Percentiles rank a stretch among this genome's conserved stretches.
Conservation (phyloP, 208 protist species). For the Herpetomonas samuelpessoai region DNA sequence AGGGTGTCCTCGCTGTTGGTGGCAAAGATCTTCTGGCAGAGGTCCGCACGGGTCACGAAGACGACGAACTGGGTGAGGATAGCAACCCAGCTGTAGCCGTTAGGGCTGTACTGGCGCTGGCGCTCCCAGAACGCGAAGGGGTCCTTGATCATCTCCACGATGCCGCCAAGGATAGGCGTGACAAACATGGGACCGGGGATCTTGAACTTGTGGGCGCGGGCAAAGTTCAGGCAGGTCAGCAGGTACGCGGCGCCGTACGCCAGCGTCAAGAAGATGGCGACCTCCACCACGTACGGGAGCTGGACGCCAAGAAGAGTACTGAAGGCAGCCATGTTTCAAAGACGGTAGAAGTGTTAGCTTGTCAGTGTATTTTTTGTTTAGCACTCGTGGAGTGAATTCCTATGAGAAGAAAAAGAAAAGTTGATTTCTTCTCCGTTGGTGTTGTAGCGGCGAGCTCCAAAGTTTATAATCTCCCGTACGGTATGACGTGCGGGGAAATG, state of each 20-base stretch:
- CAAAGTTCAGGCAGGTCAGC: conserved; percentile 65
- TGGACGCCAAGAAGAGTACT: conserved; percentile 64
- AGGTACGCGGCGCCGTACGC: conserved; percentile 53
- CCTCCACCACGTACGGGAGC: conserved; percentile 60
- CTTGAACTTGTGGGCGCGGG: conserved; percentile 68
- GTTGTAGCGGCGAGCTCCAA: neutral
- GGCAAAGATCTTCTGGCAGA: conserved; percentile 84
- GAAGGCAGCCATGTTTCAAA: conserved; percentile 56
- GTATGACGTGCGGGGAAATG: neutral
- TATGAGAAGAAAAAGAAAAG: conserved; percentile 2
- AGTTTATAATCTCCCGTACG: neutral
- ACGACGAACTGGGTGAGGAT: conserved; percentile 77
- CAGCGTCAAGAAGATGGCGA: conserved; percentile 45
- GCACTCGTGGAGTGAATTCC: too few relatives aligned
- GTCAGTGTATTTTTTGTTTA: conserved; percentile 1
- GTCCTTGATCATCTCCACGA: conserved; percentile 76
- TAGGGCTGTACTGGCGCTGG: conserved; percentile 65
- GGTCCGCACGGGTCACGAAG: conserved; percentile 69
- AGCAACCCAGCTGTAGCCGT: conserved; percentile 78
- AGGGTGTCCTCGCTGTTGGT: conserved; percentile 73
- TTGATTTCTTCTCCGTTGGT: neutral
- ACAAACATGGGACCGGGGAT: conserved; percentile 61
- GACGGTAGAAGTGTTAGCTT: neutral
- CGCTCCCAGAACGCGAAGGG: conserved; percentile 82
- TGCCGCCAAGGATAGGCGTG: conserved; percentile 59